Evolutionary conservation across 2,329 filamentous ascomycete species (phyloP).

Genomic region (Cadophora malorum): DNA sequence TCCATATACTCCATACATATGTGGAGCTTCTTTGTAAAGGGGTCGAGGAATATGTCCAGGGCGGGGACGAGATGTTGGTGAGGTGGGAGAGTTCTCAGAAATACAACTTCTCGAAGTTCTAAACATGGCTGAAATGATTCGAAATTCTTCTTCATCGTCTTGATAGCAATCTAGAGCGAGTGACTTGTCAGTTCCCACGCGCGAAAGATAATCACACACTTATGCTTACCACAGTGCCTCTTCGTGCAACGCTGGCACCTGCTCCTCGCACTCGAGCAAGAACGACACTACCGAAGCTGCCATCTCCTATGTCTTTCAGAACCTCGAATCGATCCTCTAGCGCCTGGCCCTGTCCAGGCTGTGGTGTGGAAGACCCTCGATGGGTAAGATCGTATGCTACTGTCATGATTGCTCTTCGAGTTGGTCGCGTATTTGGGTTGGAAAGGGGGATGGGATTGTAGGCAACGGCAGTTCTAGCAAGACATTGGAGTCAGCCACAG

Average conservation of each 20-base stretch:
- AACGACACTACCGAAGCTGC: constrained; percentile 95
- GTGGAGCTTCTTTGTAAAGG: constrained; percentile 93
- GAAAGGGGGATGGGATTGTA: constrained; percentile 21
- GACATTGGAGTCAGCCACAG: constrained; percentile 28
- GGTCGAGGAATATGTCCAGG: constrained; percentile 97
- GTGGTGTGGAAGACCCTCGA: constrained; percentile 65
- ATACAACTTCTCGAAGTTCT: constrained; percentile 96
- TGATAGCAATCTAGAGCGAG: constrained; percentile 83
- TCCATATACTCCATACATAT: constrained; percentile 99
- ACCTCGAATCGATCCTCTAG: constrained; percentile 97
- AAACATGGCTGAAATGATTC: constrained; percentile 89
- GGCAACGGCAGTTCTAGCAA: constrained; percentile 31
- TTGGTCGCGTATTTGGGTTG: constrained; percentile 12
- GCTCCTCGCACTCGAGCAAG: constrained; percentile 90
- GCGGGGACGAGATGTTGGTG: constrained; percentile 96
- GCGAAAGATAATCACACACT: constrained; percentile 21
- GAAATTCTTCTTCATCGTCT: constrained; percentile 99
- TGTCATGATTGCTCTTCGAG: constrained; percentile 65
- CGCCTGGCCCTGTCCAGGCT: constrained; percentile 55
- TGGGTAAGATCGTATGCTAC: constrained; percentile 76
- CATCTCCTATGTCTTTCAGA: constrained; percentile 97
- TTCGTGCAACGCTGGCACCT: constrained; percentile 84
- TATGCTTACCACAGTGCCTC: constrained; percentile 85
- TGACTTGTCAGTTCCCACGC: constrained; percentile 29
- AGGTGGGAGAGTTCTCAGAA: constrained; percentile 84